Evolutionary conservation across 768 basidiomycete species (phyloP), one percentile per base, ranked within the genome.

Genomic region (Mycena rebaudengoi): DNA sequence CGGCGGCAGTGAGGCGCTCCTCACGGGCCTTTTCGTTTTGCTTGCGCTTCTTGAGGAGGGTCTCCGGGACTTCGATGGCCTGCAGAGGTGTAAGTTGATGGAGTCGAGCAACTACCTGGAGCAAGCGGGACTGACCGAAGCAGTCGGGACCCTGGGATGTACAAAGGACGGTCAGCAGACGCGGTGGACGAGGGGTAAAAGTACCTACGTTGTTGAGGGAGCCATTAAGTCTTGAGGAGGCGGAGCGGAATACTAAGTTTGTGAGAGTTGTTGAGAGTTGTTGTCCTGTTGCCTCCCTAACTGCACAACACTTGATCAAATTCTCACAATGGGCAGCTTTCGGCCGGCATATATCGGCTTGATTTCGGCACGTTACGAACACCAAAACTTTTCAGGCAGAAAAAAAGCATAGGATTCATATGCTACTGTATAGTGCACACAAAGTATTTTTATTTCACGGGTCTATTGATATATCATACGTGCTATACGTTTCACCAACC

Each of bases 41-140:
- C 85, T 96, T 96, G 83, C 96, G 91, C 86, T 97, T 98, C 89
- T 98, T 98, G 85, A 98, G 94, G 85, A 98, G 90, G 76, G 96
- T 98, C 91, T 98, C 96, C 79, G 96, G 96, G 83, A 97, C 96
- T 88, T 96, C 92, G 78, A 98, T 90, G 75, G 90, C 88, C 93
- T 95, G 63, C 1, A 43, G 28, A n/a, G 16, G 45, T 53, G 11
- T 14, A 51, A 69, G 69, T 46, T 67, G 40, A 41, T 57, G 20
- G 23, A 61, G 66, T 40, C 51, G 41, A 63, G 48, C 44, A 43
- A 49, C 57, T 39, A 25, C 3, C 25, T 13, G 14, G 28, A 5
- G n/a, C n/a, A n/a, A 6, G 56, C 5, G 7, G 51, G 66, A 79
- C 83, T 80, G 68, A 86, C 85, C 79, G 84, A 83, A 80, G 84